Percentiles rank a stretch among this genome's conserved stretches.
Evolutionary conservation across 495 filamentous ascomycete genomes (phyloP).

Genomic region (Xylaria bambusicola): DNA sequence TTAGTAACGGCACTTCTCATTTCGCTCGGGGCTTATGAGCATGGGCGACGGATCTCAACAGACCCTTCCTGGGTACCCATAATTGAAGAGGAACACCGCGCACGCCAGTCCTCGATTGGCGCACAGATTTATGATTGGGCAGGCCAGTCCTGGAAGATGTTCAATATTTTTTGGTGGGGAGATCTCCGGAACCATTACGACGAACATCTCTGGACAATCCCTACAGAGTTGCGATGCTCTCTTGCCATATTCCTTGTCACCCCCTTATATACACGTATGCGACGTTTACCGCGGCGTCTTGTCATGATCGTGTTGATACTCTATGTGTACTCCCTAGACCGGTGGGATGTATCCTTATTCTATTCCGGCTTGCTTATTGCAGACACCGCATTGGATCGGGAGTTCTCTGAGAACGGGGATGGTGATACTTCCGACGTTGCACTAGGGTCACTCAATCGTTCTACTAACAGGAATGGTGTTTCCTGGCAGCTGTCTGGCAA

Average conservation of each 20-base stretch:
- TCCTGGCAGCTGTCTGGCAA: too few relatives aligned
- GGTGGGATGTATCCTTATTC: background rate
- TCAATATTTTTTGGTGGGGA: background rate
- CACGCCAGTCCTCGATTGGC: background rate
- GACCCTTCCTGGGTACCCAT: background rate
- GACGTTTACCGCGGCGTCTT: background rate
- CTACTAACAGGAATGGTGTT: background rate
- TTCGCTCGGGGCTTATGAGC: background rate
- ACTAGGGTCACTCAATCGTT: too few relatives aligned
- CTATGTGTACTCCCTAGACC: background rate
- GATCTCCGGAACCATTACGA: background rate
- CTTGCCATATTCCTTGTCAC: background rate
- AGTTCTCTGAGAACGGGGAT: background rate
- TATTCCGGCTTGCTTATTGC: background rate
- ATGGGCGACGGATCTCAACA: background rate
- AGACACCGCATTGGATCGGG: background rate
- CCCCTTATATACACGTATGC: background rate
- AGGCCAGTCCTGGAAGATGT: background rate
- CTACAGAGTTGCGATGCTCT: background rate
- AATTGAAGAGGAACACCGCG: background rate
- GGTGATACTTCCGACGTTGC: too few relatives aligned
- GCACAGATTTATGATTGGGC: background rate
- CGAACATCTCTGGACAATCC: background rate
- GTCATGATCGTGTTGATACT: background rate
- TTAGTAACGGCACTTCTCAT: background rate